These are phyloP conservation scores for Chrysanthemum lavandulifolium DNA, from an alignment of 129 eudicot genomes.

Conservation along the genomic window DNA sequence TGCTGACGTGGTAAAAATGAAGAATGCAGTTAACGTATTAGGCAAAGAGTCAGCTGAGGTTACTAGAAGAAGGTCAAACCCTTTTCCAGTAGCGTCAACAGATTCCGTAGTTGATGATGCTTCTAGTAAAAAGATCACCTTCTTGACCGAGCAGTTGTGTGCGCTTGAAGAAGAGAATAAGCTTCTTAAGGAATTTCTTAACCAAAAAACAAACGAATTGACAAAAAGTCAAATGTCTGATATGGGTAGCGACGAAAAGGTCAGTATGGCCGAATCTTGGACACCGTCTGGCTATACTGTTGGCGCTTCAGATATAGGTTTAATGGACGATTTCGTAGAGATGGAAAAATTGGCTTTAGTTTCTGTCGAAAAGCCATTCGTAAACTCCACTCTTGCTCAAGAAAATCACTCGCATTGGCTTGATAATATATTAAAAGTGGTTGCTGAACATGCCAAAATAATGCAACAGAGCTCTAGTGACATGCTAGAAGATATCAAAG, in stretches of 20 bases:
- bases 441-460: conserved; percentile 31
- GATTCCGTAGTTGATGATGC: conserved; percentile 46
- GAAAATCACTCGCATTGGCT: conserved; percentile 32
- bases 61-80: conserved; percentile 55
- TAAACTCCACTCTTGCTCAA: conserved; percentile 25
- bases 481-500: conserved; percentile 44
- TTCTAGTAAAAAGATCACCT: conserved; percentile 47
- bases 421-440: conserved; percentile 32
- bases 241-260: conserved; percentile 69
- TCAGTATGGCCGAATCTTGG: conserved; percentile 65
- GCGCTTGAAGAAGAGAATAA: conserved; percentile 72
- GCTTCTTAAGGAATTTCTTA: conserved; percentile 57
- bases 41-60: conserved; percentile 27
- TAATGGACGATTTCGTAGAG: conserved; percentile 93
- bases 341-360: conserved; percentile 86
- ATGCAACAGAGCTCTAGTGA: conserved; percentile 31
- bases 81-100: conserved; percentile 35
- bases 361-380: conserved; percentile 42
- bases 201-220: conserved; percentile 40
- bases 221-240: conserved; percentile 55
- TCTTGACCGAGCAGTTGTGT: conserved; percentile 51
- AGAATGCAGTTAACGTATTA: conserved; percentile 28
- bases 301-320: conserved; percentile 61
- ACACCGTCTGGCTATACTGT: conserved; percentile 43
- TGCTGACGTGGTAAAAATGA: conserved; percentile 78